These are phyloP conservation scores for Pythium aristosporum DNA, from an alignment of 352 stramenopile species.

Conservation along the genomic window DNA sequence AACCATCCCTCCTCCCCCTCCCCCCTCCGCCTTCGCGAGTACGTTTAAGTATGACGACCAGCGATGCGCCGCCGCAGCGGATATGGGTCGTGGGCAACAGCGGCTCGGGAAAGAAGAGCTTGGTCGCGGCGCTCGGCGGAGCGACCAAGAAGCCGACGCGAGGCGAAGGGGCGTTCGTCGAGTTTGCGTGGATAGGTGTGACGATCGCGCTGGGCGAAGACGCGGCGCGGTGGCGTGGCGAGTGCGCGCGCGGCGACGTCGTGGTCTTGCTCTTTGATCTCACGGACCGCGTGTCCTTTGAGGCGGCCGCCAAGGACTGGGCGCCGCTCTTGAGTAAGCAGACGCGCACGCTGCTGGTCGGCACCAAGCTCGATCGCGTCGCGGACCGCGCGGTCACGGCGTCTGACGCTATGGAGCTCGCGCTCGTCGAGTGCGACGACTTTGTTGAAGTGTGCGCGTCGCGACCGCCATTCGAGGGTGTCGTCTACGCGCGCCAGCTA, in stretches of 20 bases:
- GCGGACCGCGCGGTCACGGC: constrained; percentile 35
- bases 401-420: constrained; percentile 42
- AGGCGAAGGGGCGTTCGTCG: background rate
- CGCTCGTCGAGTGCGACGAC: constrained; percentile 47
- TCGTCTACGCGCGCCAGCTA: constrained; percentile 28
- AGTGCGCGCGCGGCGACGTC: constrained; percentile 23
- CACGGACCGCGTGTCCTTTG: constrained; percentile 95
- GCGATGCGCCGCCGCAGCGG: constrained; percentile 2
- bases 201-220: constrained; percentile 7
- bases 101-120: constrained; percentile 48
- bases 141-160: constrained; percentile 11
- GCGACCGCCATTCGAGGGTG: constrained; percentile 25
- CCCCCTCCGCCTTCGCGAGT: too few relatives aligned
- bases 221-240: background rate
- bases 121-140: constrained; percentile 47
- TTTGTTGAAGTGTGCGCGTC: constrained; percentile 52
- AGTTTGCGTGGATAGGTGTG: constrained; percentile 6
- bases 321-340: background rate
- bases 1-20: background rate
- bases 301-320: constrained; percentile 28
- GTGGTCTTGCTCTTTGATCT: constrained; percentile 93
- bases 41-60: constrained; percentile 13
- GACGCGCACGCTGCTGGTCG: constrained; percentile 35
- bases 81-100: constrained; percentile 39
- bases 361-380: constrained; percentile 46